Percentiles rank a stretch among this genome's conserved stretches.
Conservation (phyloP, 2,329 filamentous ascomycete genomes). For the Pseudogymnoascus destructans region DNA sequence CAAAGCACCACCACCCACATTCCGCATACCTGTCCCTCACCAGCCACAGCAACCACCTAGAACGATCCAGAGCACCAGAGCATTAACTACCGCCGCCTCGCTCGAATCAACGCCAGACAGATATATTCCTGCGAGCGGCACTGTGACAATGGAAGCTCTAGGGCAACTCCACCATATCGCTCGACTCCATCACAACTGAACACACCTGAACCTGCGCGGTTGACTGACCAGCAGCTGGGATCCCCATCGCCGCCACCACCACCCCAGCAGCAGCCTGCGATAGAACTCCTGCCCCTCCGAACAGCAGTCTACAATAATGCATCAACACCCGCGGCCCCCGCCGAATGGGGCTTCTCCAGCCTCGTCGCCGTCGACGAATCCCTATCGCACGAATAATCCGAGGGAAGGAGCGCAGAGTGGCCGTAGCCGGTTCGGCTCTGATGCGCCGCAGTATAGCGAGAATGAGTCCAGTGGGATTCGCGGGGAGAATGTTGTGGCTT, state of each 20-base stretch:
- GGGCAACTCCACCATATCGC: slow-evolving; percentile 7
- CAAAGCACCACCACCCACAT: not conserved
- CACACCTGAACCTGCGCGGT: not conserved
- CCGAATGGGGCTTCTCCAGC: slow-evolving; percentile 62
- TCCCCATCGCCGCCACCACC: not conserved
- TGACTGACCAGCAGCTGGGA: not conserved
- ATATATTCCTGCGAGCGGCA: not conserved
- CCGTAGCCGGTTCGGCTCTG: slow-evolving; percentile 30
- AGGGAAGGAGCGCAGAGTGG: slow-evolving; percentile 48
- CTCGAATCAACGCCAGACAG: not conserved
- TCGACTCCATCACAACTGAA: slow-evolving; percentile 1
- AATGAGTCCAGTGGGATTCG: slow-evolving; percentile 37
- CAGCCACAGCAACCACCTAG: slow-evolving; percentile 7
- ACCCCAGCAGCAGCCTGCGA: not conserved
- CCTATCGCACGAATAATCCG: slow-evolving; percentile 58
- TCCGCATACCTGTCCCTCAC: not conserved
- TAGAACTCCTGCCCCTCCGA: not conserved
- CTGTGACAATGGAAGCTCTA: slow-evolving; percentile 10
- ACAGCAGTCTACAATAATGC: slow-evolving; percentile 50
- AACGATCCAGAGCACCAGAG: not conserved
- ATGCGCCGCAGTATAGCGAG: slow-evolving; percentile 37
- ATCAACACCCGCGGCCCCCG: slow-evolving; percentile 73
- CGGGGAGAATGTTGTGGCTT: slow-evolving; percentile 31
- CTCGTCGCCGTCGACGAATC: slow-evolving; percentile 58
- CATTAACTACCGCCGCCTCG: not conserved